A percentile compares a stretch with the other conserved stretches of the same genome.
phyloP scores from a whole-genome alignment of 176 grass and related monocot species.

The Melocanna baccifera region DNA sequence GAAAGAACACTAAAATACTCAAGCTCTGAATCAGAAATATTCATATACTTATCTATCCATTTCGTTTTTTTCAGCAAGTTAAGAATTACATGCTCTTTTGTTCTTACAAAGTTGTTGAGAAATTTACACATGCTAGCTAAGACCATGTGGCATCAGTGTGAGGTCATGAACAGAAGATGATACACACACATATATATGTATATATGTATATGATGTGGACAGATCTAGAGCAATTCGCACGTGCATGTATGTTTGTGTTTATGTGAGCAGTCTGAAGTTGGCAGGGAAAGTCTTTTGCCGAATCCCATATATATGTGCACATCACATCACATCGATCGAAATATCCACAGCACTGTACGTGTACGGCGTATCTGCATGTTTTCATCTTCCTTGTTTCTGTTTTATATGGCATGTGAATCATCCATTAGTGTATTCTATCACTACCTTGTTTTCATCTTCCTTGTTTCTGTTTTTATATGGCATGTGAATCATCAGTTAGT shows the following conservation, averaged over 20 bases:
- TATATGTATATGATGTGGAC: not conserved
- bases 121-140: not conserved
- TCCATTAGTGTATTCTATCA: not conserved
- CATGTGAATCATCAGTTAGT: not conserved
- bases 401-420: constrained; percentile 10
- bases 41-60: not conserved
- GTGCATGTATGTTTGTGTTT: not conserved
- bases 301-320: too few relatives aligned
- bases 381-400: not conserved
- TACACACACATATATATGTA: too few relatives aligned
- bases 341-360: not conserved
- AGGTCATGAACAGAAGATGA: not conserved
- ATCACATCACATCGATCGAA: not conserved
- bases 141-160: not conserved
- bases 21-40: not conserved
- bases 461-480: not conserved
- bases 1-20: not conserved
- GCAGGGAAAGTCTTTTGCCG: too few relatives aligned
- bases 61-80: not conserved
- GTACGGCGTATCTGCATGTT: not conserved
- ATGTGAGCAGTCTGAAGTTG: not conserved
- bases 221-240: not conserved
- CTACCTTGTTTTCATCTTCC: not conserved
- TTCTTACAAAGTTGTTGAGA: not conserved
- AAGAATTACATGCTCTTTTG: not conserved